Base-by-base conservation (phyloP, 2,329 filamentous ascomycete genomes). In the Hymenoscyphus occultus region DNA sequence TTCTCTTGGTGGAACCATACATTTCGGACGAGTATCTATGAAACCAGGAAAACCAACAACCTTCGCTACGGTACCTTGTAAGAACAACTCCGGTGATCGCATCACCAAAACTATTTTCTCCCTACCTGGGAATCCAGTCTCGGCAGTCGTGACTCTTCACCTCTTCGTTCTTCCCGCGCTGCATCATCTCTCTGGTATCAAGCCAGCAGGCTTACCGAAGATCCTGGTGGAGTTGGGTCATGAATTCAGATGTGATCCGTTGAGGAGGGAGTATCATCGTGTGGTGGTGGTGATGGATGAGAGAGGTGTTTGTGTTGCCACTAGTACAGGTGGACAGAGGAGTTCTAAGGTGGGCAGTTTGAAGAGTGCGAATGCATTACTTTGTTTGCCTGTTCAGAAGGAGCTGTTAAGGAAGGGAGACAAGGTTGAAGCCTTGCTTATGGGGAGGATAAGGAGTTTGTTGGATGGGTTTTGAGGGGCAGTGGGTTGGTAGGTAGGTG, bases 11-110 rank as follows among this genome's bases (percentile, higher is more conserved):
- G 95, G 95, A 7, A 95, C 89, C 0, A 97, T 99, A 70, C 95
- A 97, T 77, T 99, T 99, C 72, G 95, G 95, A 31, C 90, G 95
- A 2, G 95, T 99, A 2, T 86, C 90, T 63, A 98, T 99, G 95
- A 99, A 99, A 80, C 95, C 95, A 0, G 95, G 95, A 4, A 99
- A 98, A 78, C 95, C 95, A 1, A 97, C 93, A 0, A 99, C 95
- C 0, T 99, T 99, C 76, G 95, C 95, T 2, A 97, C 92, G 0
- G 84, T 98, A 0, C 88, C 91, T 0, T 81, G 84, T 48, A 88
- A 88, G 76, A 81, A 85, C 65, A 84, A 84, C 67, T 74, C 73
- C 1, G 86, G 87, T 22, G 80, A 84, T 51, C 83, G 87, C 57
- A 77, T 86, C 31, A 80, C 79, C 1, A 93, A 91, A 74, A 83